Conservation (phyloP, 2,329 filamentous ascomycete genomes). For the Talaromyces sp. region DNA sequence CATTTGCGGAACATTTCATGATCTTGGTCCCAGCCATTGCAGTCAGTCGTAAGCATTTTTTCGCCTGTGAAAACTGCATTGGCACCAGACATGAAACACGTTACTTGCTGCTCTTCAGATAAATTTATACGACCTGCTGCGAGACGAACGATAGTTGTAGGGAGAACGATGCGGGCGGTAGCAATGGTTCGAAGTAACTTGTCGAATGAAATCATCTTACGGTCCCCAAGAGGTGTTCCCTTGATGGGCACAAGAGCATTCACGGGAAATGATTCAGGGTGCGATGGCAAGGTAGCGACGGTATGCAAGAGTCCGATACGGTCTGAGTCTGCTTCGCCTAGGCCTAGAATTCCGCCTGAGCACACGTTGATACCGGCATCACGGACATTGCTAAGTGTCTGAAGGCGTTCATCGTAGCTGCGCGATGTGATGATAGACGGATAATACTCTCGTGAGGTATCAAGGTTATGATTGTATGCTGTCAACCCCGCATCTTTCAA, state of each 20-base stretch:
- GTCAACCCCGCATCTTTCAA: constrained; percentile 80
- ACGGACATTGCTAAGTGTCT: constrained; percentile 74
- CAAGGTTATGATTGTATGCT: constrained; percentile 92
- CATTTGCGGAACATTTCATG: constrained; percentile 77
- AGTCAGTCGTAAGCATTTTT: constrained; percentile 92
- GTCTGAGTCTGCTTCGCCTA: constrained; percentile 75
- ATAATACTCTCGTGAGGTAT: constrained; percentile 86
- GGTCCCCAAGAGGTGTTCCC: constrained; percentile 78
- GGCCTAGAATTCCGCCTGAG: constrained; percentile 80
- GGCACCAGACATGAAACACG: constrained; percentile 86
- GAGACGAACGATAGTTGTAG: constrained; percentile 78
- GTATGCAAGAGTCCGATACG: constrained; percentile 81
- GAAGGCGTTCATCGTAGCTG: constrained; percentile 79
- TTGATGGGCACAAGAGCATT: constrained; percentile 89
- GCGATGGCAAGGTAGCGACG: constrained; percentile 71
- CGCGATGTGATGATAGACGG: constrained; percentile 81
- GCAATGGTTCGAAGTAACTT: constrained; percentile 78
- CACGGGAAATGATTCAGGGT: constrained; percentile 88
- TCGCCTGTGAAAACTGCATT: constrained; percentile 95
- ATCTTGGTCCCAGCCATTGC: constrained; percentile 88
- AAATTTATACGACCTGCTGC: constrained; percentile 81
- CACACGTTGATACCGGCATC: constrained; percentile 88
- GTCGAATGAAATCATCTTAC: constrained; percentile 69
- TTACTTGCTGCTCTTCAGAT: constrained; percentile 80
- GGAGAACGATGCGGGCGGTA: constrained; percentile 78